phyloP scores from a whole-genome alignment of 2,329 filamentous ascomycete species.

The Nothomitra cinnamomea region DNA sequence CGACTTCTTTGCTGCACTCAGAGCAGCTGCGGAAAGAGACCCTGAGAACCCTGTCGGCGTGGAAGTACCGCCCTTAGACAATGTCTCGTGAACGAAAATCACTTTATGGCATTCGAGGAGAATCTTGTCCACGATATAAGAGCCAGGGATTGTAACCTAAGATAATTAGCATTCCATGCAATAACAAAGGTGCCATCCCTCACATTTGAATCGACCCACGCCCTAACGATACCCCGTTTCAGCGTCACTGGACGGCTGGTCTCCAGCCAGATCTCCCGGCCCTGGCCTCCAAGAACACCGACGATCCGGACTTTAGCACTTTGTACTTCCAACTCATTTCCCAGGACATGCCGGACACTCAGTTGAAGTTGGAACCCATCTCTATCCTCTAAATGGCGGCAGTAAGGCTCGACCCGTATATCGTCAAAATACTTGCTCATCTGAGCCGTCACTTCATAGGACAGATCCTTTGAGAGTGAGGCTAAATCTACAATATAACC shows the following conservation, averaged over 20 bases:
- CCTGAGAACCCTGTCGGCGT: conserved; percentile 29
- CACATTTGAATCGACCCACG: conserved; percentile 32
- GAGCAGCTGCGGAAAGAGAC: conserved; percentile 15
- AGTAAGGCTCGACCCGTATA: conserved; percentile 48
- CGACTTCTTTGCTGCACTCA: conserved; percentile 25
- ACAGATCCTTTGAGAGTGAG: conserved; percentile 21
- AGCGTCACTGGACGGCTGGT: conserved; percentile 29
- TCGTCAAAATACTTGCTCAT: conserved; percentile 59
- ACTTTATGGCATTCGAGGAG: conserved; percentile 47
- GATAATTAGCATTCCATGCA: conserved; percentile 16
- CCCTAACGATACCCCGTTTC: conserved; percentile 35
- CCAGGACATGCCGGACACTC: conserved; percentile 52
- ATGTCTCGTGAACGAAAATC: conserved; percentile 46
- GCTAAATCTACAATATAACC: conserved; percentile 4
- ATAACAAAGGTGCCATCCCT: conserved; percentile 12
- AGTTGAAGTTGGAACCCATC: conserved; percentile 63
- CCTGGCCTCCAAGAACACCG: conserved; percentile 35
- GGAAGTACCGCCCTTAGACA: conserved; percentile 30
- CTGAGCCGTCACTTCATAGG: conserved; percentile 47
- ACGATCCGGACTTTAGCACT: conserved; percentile 46
- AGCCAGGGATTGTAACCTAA: conserved; percentile 49
- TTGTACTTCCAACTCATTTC: conserved; percentile 51
- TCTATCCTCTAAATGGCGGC: conserved; percentile 49
- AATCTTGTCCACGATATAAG: conserved; percentile 59
- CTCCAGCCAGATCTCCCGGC: conserved; percentile 51